Base-by-base conservation (phyloP, 1,284 basidiomycete species). In the Sanguinoderma infundibulare region DNA sequence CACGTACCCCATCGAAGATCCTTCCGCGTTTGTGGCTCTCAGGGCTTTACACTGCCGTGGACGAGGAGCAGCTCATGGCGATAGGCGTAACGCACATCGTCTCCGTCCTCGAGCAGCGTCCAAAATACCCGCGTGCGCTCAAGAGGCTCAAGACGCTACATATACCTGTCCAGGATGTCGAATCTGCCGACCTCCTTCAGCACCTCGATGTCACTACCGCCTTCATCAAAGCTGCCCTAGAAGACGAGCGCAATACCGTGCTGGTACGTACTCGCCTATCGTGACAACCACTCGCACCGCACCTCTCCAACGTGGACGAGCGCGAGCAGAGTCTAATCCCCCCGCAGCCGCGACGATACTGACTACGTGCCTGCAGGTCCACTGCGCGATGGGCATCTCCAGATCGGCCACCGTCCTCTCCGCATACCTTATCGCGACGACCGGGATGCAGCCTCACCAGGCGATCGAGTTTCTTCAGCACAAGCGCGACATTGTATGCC, bases 21-120 rank as follows among this genome's bases (percentile, higher is more conserved):
- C 69, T 83, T 0, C 84, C 87, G 5, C 81, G 86, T 17, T 74
- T 92, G 26, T 92, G 86, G 69, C 83, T 92, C 52, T 85, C 89
- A 2, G 87, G 87, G 68, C 80, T 82, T 61, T 78, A 75, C 69
- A 85, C 84, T 15, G 90, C 87, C 9, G 72, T 74, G 24, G 74
- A 84, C 67, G 72, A 74, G 14, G 75, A 78, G 7, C 78, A 80
- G 54, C 77, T 91, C 24, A 62, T 65, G 10, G 73, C 73, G 8
- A 68, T 79, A 9, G 74, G 76, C 32, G 74, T 79, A 60, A 79
- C 79, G 20, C 79, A 81, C 66, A 68, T 81, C 58, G 61, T 81
- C 24, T 77, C 77, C 15, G 70, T 77, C 40, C 56, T 78, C 34
- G 76, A 78, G 62, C 34, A 59, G 10, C 44, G 82, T 46, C 84